Evolutionary conservation across 768 basidiomycete species (phyloP).

Genomic region (Nevesoporus exiguus): DNA sequence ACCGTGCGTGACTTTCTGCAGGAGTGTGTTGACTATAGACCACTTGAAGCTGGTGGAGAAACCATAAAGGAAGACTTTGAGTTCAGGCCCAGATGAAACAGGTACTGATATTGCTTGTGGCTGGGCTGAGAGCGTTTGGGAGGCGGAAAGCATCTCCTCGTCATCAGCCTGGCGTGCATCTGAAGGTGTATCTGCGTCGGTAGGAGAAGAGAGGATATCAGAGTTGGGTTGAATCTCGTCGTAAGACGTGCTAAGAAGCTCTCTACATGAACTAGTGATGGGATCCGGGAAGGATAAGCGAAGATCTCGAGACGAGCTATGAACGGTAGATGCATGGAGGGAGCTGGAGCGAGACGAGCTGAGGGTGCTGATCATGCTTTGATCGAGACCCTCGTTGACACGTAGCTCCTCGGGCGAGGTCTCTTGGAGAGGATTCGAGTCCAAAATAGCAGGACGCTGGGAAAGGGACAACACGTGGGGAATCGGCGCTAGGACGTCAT

Average conservation of each 20-base stretch:
- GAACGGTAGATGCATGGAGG: conserved; percentile 49
- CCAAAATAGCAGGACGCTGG: conserved; percentile 25
- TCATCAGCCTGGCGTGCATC: conserved; percentile 27
- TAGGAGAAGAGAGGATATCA: conserved; percentile 28
- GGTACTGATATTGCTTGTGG: conserved; percentile 27
- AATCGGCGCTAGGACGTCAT: conserved; percentile 21
- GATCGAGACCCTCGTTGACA: conserved; percentile 73
- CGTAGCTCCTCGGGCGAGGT: conserved; percentile 58
- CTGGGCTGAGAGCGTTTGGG: conserved; percentile 26
- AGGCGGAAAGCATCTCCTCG: conserved; percentile 28
- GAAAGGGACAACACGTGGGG: conserved; percentile 22
- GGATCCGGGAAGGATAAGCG: conserved; percentile 83
- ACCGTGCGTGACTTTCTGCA: conserved; percentile 50
- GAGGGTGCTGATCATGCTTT: conserved; percentile 79
- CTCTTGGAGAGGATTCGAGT: conserved; percentile 28
- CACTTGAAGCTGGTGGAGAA: conserved; percentile 55
- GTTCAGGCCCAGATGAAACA: conserved; percentile 36
- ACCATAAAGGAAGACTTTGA: conserved; percentile 70
- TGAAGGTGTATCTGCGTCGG: conserved; percentile 16
- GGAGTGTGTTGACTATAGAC: conserved; percentile 54
- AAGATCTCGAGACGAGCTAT: conserved; percentile 67
- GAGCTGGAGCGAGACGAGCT: conserved; percentile 69
- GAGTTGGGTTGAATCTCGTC: conserved; percentile 45
- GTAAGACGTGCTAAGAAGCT: conserved; percentile 54
- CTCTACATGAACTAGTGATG: conserved; percentile 65